phyloP scores from a whole-genome alignment of 306 rosid genomes.

The Pachyrhizus erosus region DNA sequence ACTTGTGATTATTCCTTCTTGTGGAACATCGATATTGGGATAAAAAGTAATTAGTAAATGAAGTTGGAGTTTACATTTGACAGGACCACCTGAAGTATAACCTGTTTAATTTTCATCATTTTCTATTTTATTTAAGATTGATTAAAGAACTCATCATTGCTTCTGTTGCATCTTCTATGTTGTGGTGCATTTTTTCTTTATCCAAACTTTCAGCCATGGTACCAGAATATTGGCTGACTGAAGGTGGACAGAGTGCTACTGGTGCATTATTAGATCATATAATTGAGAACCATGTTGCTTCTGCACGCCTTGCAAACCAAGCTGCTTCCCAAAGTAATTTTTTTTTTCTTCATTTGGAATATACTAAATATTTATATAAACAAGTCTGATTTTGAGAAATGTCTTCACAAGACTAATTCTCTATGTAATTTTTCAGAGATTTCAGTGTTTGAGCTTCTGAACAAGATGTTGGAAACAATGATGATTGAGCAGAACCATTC shows the following conservation, averaged over 20 bases:
- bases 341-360: constrained; percentile 26
- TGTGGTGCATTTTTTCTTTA: constrained; percentile 38
- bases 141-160: constrained; percentile 12
- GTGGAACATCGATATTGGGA: constrained; percentile 22
- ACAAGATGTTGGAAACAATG: constrained; percentile 73
- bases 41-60: constrained; percentile 22
- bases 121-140: neutral
- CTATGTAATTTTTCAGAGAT: constrained; percentile 54
- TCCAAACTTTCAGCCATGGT: constrained; percentile 77
- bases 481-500: constrained; percentile 64
- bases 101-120: constrained; percentile 19
- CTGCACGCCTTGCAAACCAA: constrained; percentile 75
- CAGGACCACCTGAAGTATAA: constrained; percentile 23
- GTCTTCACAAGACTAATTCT: constrained; percentile 26
- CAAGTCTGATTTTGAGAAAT: neutral
- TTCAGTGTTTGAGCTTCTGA: constrained; percentile 84
- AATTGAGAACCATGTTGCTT: constrained; percentile 81
- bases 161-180: constrained; percentile 39
- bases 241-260: constrained; percentile 99
- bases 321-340: constrained; percentile 85
- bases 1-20: constrained; percentile 7
- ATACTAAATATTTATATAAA: neutral
- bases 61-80: constrained; percentile 30
- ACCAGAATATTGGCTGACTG: constrained; percentile 96
- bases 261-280: constrained; percentile 96